Evolutionary conservation across 1,284 basidiomycete species (phyloP).

Genomic region (Heliocybe sulcata): DNA sequence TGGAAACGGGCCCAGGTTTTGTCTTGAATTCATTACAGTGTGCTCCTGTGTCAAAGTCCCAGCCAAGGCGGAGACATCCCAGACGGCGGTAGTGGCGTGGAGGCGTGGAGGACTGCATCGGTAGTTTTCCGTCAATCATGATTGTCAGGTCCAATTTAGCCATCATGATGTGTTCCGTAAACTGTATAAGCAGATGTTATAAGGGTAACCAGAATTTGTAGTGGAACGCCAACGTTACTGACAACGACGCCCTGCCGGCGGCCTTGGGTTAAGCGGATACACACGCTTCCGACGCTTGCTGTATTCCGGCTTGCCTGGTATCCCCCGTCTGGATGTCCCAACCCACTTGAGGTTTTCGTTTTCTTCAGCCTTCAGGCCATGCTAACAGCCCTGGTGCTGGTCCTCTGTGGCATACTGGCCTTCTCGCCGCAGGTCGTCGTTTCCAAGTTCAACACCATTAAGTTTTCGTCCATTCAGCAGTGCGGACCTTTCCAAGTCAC

Average conservation of each 20-base stretch:
- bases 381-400: conserved; percentile 24
- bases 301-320: neutral
- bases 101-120: too few relatives aligned
- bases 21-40: too few relatives aligned
- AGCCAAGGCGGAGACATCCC: too few relatives aligned
- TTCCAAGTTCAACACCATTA: conserved; percentile 31
- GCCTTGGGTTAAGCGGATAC: neutral
- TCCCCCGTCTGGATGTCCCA: neutral
- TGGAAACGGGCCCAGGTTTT: too few relatives aligned
- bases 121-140: too few relatives aligned
- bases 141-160: too few relatives aligned
- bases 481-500: conserved; percentile 43
- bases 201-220: too few relatives aligned
- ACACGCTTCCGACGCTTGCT: neutral
- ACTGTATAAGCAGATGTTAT: too few relatives aligned
- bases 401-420: conserved; percentile 29
- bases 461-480: conserved; percentile 43
- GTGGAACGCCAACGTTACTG: neutral
- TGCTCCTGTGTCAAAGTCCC: too few relatives aligned
- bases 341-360: neutral
- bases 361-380: conserved; percentile 11
- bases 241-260: neutral
- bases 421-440: conserved; percentile 41
- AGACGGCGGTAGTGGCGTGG: too few relatives aligned
- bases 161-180: too few relatives aligned